Conservation (phyloP, 768 basidiomycete species). For the Termitomyces eurrhizus region DNA sequence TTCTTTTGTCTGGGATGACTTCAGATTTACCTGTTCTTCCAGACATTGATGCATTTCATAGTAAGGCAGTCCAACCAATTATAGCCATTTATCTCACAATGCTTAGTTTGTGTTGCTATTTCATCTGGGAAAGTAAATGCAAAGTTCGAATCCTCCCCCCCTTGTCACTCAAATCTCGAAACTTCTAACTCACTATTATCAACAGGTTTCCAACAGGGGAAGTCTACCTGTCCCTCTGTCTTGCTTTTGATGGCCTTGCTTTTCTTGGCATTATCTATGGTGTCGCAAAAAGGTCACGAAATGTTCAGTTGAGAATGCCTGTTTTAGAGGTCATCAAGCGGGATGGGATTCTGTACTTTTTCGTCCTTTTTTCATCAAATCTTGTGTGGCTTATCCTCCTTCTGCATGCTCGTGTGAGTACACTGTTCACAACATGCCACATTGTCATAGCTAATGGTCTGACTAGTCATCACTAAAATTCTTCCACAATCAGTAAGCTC, state of each 20-base stretch:
- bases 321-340: slow-evolving; percentile 11
- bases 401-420: slow-evolving; percentile 13
- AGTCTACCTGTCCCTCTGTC: slow-evolving; percentile 14
- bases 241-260: slow-evolving; percentile 18
- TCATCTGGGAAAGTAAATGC: not conserved
- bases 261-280: slow-evolving; percentile 13
- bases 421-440: not conserved
- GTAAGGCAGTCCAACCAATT: not conserved
- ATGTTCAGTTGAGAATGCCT: not conserved
- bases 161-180: not conserved
- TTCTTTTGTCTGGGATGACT: not conserved
- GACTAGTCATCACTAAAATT: no score
- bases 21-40: slow-evolving; percentile 1
- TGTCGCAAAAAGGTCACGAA: no score
- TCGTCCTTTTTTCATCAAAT: slow-evolving; percentile 19
- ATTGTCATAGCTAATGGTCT: no score
- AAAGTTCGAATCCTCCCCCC: not conserved
- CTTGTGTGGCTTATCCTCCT: slow-evolving; percentile 17
- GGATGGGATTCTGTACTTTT: slow-evolving; percentile 19
- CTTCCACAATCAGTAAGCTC: no score
- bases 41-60: not conserved
- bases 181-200: not conserved
- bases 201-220: not conserved
- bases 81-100: no score
- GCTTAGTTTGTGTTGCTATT: not conserved